A percentile compares a stretch with the other conserved stretches of the same genome.
Conservation (phyloP, 1,139 yeast genomes). For the Protomyces inundatus region DNA sequence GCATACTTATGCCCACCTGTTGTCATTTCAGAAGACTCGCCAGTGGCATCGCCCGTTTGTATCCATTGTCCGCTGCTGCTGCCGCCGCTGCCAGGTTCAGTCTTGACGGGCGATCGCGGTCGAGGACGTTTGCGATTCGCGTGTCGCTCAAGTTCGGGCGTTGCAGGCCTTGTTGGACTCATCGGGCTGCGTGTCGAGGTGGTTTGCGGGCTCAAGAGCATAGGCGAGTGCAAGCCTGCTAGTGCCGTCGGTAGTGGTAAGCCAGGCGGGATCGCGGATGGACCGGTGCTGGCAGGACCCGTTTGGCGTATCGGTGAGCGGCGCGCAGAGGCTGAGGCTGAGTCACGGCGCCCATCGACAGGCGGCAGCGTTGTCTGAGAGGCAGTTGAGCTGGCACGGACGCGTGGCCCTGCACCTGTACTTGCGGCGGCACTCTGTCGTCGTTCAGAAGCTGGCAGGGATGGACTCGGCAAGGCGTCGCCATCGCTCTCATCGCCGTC, state of each 20-base stretch:
- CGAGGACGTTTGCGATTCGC: neutral
- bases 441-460: no score
- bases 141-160: neutral
- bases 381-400: neutral
- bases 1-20: no score
- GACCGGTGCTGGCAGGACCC: neutral
- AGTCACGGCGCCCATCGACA: neutral
- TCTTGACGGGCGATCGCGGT: neutral
- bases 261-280: neutral
- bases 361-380: neutral
- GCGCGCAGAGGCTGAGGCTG: neutral
- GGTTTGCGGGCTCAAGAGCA: neutral
- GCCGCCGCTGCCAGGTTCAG: no score
- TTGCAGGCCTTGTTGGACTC: neutral
- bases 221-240: neutral
- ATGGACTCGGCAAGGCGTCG: neutral
- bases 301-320: neutral
- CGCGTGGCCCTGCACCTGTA: neutral
- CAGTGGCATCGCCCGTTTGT: no score
- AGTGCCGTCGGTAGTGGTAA: neutral
- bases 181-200: neutral
- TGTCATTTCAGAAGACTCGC: no score
- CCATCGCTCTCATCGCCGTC: constrained; percentile 19
- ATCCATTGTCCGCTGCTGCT: no score
- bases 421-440: no score